Conservation (phyloP, 805 yeast species). For the Candida endomychidarum region DNA sequence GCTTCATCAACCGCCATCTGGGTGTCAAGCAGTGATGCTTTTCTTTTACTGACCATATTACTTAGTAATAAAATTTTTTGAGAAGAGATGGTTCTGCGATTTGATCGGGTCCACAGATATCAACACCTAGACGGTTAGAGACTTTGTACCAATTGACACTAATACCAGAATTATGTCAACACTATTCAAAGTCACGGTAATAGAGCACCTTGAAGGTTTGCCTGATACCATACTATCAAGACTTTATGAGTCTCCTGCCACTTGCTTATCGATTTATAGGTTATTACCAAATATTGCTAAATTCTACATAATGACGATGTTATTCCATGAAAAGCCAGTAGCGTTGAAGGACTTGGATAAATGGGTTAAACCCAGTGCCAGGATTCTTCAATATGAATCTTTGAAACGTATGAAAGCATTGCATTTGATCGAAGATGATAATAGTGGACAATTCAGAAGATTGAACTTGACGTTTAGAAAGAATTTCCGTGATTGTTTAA, state of each 20-base stretch:
- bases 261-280: slow-evolving; percentile 91
- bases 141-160: too few relatives aligned
- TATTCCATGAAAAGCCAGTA: slow-evolving; percentile 76
- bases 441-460: slow-evolving; percentile 45
- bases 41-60: slow-evolving; percentile 15
- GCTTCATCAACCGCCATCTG: slow-evolving; percentile 46
- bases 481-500: slow-evolving; percentile 77
- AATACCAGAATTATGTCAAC: slow-evolving; percentile 4
- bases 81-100: background rate
- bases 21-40: slow-evolving; percentile 12
- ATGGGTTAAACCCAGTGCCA: slow-evolving; percentile 68
- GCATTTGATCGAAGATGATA: slow-evolving; percentile 68
- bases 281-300: slow-evolving; percentile 87
- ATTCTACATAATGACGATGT: slow-evolving; percentile 81
- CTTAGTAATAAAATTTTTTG: slow-evolving; percentile 9
- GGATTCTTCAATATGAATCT: slow-evolving; percentile 69
- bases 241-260: slow-evolving; percentile 81
- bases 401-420: slow-evolving; percentile 71
- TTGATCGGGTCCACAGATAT: too few relatives aligned
- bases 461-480: slow-evolving; percentile 72
- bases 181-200: slow-evolving; percentile 50
- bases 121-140: too few relatives aligned
- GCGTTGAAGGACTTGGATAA: slow-evolving; percentile 65
- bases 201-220: slow-evolving; percentile 84
- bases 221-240: slow-evolving; percentile 84